Base-by-base conservation (phyloP, 2,329 filamentous ascomycete genomes). In the Albophoma yamanashiensis region DNA sequence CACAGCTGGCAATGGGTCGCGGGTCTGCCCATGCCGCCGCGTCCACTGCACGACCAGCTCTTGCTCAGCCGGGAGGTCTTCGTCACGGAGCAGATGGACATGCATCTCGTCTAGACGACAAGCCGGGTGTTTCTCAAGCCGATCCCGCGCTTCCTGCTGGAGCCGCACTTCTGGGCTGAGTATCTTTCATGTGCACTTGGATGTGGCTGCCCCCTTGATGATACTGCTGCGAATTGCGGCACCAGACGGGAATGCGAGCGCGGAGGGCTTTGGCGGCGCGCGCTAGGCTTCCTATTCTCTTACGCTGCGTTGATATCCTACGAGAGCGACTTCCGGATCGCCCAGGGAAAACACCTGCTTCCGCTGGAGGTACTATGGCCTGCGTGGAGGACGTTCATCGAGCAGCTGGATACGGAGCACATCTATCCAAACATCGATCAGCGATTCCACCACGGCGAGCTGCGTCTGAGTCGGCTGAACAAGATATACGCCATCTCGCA, bases 361-460 rank as follows among this genome's bases (percentile, higher is more conserved):
- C 73, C 76, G 0, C 1, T n/a, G 7, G 61, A 69, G 7, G 58
- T 76, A 9, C 59, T 61, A 20, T 79, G 75, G 77, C 25, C 59
- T 7, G 58, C 55, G 14, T 80, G 77, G 78, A 73, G 70, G 25
- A 34, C 34, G 9, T 50, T 68, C 3, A 47, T 65, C 1, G 60
- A 65, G 9, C 57, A 67, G 38, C 63, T 79, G 15, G 58, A 65
- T 4, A 63, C 64, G 20, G 62, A 66, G 40, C 64, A 68, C 56
- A 71, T 76, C 39, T 64, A 71, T 5, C 57, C 58, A 22, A 55
- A 65, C 2, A 64, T 77, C 40, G 66, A 78, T 60, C 61, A 50
- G 43, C 75, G 75, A 1, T 80, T 76, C 62, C 58, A 66, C 55
- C 75, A 74, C 58, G 76, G 74, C n/a, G 77, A 80, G 67, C 72